phyloP scores from a whole-genome alignment of 1,284 basidiomycete genomes.

The Rhodotorula sp. region DNA sequence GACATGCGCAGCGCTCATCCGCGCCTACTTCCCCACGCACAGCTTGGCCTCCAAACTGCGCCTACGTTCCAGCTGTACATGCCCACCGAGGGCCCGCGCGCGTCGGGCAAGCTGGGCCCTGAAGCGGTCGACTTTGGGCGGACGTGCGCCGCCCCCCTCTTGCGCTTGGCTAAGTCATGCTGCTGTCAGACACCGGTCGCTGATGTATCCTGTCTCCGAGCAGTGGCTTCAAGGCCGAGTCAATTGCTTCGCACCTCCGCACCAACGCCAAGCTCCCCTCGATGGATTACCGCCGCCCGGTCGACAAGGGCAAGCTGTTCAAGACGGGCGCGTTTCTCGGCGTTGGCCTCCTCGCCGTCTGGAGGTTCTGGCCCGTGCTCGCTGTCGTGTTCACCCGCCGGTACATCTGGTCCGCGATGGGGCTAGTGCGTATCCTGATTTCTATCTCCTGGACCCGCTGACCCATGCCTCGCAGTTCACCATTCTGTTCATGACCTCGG shows the following conservation, averaged over 20 bases:
- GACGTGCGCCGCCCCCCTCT: conserved; percentile 56
- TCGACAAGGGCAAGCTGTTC: conserved; percentile 41
- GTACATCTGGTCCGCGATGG: conserved; percentile 65
- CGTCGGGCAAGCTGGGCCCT: conserved; percentile 59
- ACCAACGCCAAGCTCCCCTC: conserved; percentile 57
- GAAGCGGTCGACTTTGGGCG: conserved; percentile 72
- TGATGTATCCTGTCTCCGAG: background rate
- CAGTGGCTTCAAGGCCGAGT: conserved; percentile 76
- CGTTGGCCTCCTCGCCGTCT: conserved; percentile 54
- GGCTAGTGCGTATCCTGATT: conserved; percentile 54
- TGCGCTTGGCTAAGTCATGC: conserved; percentile 3
- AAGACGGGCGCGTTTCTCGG: conserved; percentile 47
- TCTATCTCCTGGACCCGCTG: background rate
- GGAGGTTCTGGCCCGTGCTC: conserved; percentile 56
- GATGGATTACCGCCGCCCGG: conserved; percentile 48
- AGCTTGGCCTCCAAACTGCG: conserved; percentile 71
- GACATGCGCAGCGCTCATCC: no score
- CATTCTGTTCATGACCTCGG: conserved; percentile 80
- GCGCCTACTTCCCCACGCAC: background rate
- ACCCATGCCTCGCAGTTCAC: conserved; percentile 47
- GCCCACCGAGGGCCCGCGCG: conserved; percentile 65
- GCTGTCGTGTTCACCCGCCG: conserved; percentile 73
- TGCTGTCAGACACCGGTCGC: no score
- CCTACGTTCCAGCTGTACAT: conserved; percentile 79
- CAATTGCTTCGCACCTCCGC: conserved; percentile 72